Evolutionary conservation across 148 eudicot species (phyloP).

Genomic region (Pouteria glomerata): DNA sequence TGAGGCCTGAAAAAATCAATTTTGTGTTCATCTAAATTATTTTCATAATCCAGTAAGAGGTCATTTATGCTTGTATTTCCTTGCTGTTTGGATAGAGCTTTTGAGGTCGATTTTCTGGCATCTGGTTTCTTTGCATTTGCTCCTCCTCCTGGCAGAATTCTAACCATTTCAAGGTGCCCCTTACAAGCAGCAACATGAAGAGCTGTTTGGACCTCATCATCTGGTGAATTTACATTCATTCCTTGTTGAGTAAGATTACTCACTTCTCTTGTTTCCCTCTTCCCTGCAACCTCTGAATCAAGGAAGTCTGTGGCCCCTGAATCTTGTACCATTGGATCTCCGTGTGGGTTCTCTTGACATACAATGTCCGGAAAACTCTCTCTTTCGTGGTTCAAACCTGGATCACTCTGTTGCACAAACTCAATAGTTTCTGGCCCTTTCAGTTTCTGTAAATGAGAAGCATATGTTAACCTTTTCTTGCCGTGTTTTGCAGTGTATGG

Average conservation of each 20-base stretch:
- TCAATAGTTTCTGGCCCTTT: constrained; percentile 35
- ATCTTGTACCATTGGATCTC: constrained; percentile 12
- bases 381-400: constrained; percentile 15
- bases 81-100: constrained; percentile 25
- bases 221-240: constrained; percentile 14
- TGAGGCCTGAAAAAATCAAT: constrained; percentile 23
- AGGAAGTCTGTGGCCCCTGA: too few relatives aligned
- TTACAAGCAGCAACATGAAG: constrained; percentile 22
- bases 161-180: constrained; percentile 35
- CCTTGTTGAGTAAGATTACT: constrained; percentile 6
- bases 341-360: constrained; percentile 17
- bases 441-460: constrained; percentile 41
- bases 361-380: constrained; percentile 12
- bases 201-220: constrained; percentile 23
- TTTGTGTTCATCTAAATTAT: constrained; percentile 27
- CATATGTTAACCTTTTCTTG: constrained; percentile 8
- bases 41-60: constrained; percentile 17
- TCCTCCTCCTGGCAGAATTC: constrained; percentile 31
- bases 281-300: not conserved
- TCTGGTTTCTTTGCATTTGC: constrained; percentile 28
- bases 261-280: constrained; percentile 9
- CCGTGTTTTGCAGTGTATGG: too few relatives aligned
- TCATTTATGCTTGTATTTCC: constrained; percentile 24
- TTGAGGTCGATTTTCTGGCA: constrained; percentile 25
- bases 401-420: constrained; percentile 19